A percentile compares a stretch with the other conserved stretches of the same genome.
Evolutionary conservation across 2,329 filamentous ascomycete species (phyloP).

Genomic region (Aphanoascus verrucosus): DNA sequence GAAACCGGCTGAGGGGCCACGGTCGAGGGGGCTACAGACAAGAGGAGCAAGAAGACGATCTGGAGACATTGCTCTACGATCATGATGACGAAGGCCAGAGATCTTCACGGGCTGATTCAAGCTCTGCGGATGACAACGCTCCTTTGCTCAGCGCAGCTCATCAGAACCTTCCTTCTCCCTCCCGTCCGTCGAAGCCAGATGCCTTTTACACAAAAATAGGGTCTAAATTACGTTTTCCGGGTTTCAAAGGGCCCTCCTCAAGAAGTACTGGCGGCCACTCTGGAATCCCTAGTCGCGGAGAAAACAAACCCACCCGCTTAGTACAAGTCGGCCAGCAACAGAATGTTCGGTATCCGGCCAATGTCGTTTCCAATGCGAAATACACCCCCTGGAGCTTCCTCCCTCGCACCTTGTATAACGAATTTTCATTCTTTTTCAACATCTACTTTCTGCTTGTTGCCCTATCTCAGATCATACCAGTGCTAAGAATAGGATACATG

Average conservation of each 20-base stretch:
- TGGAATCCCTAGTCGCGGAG: constrained; percentile 20
- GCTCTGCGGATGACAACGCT: constrained; percentile 56
- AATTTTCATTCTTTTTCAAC: constrained; percentile 99
- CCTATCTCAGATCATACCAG: constrained; percentile 81
- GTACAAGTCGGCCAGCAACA: constrained; percentile 67
- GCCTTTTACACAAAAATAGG: constrained; percentile 39
- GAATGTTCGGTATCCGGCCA: constrained; percentile 68
- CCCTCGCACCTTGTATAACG: constrained; percentile 89
- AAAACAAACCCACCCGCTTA: constrained; percentile 51
- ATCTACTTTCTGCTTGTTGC: constrained; percentile 97
- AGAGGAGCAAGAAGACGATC: constrained; percentile 52
- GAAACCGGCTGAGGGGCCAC: constrained; percentile 29
- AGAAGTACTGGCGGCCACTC: constrained; percentile 23
- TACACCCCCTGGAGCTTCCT: constrained; percentile 93
- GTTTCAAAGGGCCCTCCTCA: constrained; percentile 38
- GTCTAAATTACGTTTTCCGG: constrained; percentile 52
- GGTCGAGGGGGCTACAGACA: constrained; percentile 17
- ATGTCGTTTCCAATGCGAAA: constrained; percentile 92
- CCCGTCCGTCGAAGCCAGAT: constrained; percentile 24
- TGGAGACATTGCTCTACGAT: constrained; percentile 56
- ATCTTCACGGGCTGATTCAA: constrained; percentile 50
- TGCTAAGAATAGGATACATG: constrained; percentile 83
- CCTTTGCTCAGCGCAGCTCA: constrained; percentile 52
- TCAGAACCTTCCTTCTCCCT: constrained; percentile 29
- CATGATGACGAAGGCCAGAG: constrained; percentile 45